Evolutionary conservation across 106 monocot genomes (phyloP).

Genomic region (Vanilla planifolia): DNA sequence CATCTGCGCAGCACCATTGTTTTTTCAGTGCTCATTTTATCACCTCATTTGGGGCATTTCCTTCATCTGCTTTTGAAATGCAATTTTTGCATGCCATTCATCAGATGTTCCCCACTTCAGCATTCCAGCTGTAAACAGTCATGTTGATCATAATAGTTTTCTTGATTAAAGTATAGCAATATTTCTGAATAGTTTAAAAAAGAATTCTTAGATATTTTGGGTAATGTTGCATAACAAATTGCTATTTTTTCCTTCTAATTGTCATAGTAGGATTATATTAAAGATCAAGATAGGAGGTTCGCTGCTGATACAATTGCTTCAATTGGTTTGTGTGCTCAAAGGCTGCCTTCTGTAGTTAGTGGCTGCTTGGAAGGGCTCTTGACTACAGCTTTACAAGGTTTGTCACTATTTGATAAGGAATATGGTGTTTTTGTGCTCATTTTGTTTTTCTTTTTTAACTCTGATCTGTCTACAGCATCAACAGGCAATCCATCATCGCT

Average conservation of each 20-base stretch:
- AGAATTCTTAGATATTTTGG: no score
- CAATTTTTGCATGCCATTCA: no score
- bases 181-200: no score
- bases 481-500: constrained; percentile 15
- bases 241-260: constrained; percentile 36
- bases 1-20: no score
- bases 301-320: constrained; percentile 86
- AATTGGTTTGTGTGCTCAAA: constrained; percentile 76
- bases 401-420: background rate
- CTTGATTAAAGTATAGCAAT: no score
- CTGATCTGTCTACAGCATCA: constrained; percentile 31
- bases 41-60: no score
- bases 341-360: constrained; percentile 41
- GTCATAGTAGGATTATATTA: constrained; percentile 79
- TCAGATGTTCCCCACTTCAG: no score
- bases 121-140: no score
- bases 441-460: constrained; percentile 4
- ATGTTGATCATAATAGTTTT: no score
- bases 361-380: constrained; percentile 69
- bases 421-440: background rate
- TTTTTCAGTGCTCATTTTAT: no score
- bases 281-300: constrained; percentile 90
- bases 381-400: constrained; percentile 61
- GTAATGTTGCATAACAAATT: constrained; percentile 8
- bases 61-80: no score